Base-by-base conservation (phyloP, 371 early-diverging fungal genomes). In the Mortierella sp. region DNA sequence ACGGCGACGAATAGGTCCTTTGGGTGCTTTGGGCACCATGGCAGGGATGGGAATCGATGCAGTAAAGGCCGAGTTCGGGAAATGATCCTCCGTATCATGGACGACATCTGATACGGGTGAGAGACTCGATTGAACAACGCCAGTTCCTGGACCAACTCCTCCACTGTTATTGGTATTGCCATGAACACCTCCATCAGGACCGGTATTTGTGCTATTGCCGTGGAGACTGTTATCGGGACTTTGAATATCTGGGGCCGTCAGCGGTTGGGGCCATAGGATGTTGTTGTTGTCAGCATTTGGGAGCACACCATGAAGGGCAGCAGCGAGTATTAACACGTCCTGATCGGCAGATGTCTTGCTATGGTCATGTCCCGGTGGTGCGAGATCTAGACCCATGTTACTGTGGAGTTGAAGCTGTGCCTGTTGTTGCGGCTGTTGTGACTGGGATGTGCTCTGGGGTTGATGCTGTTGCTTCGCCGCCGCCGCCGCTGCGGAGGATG, bases 1-100 rank as follows among this genome's bases (percentile, higher is more conserved):
- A 12, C 72, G 72, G 43, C 79, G 79, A 9, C 79, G 79, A 21
- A 79, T 79, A 1, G 79, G 79, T 14, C 79, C 79, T 26, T 79
- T 79, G 48, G 73, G 73, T 7, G 79, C 79, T 51, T 62, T 59
- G 26, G 79, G 79, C 2, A 69, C 66, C 46, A 68, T 53, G 19
- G 70, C 51, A 2, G 79, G 70, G 37, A 66, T 46, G 2, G 79
- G 73, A 9, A 72, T 37, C 1, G 66, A 53, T 1, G 66, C 58
- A 26, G 69, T 59, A 23, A 66, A 55, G 6, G 67, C 67, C 1
- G 66, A 66, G 4, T 69, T 60, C 14, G 66, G n/a, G 23, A 64
- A 71, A 0, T 56, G 61, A 14, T 72, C 72, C 21, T 59, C 23
- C 44, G 15, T 59, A 21, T 44, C 21, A 43, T 19, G 43, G 37